A percentile compares a stretch with the other conserved stretches of the same genome.
phyloP scores from a whole-genome alignment of 768 basidiomycete species.

The Mycena amicta region DNA sequence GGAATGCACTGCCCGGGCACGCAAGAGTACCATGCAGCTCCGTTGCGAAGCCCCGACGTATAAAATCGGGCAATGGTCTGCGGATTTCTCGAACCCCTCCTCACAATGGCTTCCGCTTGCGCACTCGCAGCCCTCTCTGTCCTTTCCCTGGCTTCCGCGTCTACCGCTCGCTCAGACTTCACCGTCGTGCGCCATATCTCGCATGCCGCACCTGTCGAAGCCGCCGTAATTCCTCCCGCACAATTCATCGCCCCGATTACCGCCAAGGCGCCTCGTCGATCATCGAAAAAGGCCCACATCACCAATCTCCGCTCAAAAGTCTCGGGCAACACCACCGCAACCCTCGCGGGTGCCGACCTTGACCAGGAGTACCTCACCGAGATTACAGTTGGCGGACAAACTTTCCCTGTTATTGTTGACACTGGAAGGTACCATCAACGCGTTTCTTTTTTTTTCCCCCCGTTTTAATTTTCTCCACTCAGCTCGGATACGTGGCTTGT shows the following conservation, averaged over 20 bases:
- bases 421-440: constrained; percentile 22
- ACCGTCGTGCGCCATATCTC: too few relatives aligned
- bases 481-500: constrained; percentile 26
- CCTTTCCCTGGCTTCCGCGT: too few relatives aligned
- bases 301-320: not conserved
- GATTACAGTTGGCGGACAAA: constrained; percentile 18
- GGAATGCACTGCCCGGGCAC: too few relatives aligned
- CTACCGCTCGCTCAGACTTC: too few relatives aligned
- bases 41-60: too few relatives aligned
- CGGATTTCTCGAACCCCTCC: too few relatives aligned
- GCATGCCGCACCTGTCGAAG: too few relatives aligned
- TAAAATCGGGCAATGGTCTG: too few relatives aligned
- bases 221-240: constrained; percentile 14
- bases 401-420: constrained; percentile 20
- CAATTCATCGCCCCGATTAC: constrained; percentile 10
- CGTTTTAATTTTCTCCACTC: not conserved
- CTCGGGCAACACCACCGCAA: not conserved
- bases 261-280: not conserved
- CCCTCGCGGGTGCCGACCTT: constrained; percentile 9
- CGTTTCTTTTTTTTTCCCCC: not conserved
- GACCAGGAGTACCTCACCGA: constrained; percentile 19
- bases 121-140: too few relatives aligned
- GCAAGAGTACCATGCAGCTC: too few relatives aligned
- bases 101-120: too few relatives aligned
- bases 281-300: constrained; percentile 5